phyloP scores from a whole-genome alignment of 108 stramenopile species.

The Pseudonitzschia multiseries region DNA sequence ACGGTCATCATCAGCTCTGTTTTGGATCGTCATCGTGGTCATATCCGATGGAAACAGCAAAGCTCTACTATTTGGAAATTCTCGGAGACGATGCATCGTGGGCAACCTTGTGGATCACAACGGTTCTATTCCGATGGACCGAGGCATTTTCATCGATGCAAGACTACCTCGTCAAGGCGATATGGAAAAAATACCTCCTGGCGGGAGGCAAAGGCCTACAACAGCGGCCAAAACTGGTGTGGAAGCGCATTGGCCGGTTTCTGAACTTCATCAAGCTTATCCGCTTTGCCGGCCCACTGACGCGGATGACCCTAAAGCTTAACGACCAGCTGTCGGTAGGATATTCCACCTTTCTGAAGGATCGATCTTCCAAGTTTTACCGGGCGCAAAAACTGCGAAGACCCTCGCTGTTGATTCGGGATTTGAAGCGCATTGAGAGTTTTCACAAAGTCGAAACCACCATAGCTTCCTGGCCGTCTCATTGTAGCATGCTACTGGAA shows the following conservation, averaged over 20 bases:
- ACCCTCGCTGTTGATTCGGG: neutral
- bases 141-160: neutral
- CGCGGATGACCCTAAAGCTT: neutral
- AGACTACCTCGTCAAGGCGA: neutral
- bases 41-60: neutral
- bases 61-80: neutral
- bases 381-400: neutral
- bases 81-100: neutral
- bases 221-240: neutral
- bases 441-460: slow-evolving; percentile 10
- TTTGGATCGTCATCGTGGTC: neutral
- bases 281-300: neutral
- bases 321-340: neutral
- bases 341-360: neutral
- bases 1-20: too few relatives aligned
- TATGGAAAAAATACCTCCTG: slow-evolving; percentile 5
- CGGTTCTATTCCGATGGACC: neutral
- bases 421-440: slow-evolving; percentile 3
- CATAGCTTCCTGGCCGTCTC: neutral
- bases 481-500: neutral
- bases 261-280: neutral
- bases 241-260: neutral
- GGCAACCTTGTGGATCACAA: neutral
- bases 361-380: neutral
- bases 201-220: neutral